These are phyloP conservation scores for Sphaerobolus stellatus DNA, from an alignment of 1,284 basidiomycete genomes.

Conservation along the genomic window DNA sequence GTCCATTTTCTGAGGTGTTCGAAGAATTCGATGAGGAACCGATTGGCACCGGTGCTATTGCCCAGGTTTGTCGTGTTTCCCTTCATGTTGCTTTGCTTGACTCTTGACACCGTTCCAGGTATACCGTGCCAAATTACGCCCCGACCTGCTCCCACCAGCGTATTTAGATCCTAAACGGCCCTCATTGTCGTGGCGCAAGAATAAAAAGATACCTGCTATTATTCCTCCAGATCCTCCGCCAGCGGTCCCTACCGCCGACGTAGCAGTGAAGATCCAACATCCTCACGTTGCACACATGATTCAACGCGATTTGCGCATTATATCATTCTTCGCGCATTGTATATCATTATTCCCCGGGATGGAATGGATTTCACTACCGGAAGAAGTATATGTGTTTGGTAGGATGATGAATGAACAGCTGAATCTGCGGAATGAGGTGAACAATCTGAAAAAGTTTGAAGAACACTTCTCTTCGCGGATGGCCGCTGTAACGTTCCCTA, in stretches of 20 bases:
- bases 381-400: slow-evolving; percentile 94
- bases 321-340: slow-evolving; percentile 86
- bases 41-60: slow-evolving; percentile 97
- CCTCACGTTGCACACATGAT: slow-evolving; percentile 84
- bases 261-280: slow-evolving; percentile 96
- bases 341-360: slow-evolving; percentile 88
- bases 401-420: slow-evolving; percentile 98
- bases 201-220: slow-evolving; percentile 33
- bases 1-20: slow-evolving; percentile 87
- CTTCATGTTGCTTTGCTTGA: background rate
- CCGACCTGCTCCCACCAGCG: slow-evolving; percentile 81
- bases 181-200: too few species aligned
- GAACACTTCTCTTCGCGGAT: slow-evolving; percentile 80
- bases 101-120: slow-evolving; percentile 51
- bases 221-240: slow-evolving; percentile 62
- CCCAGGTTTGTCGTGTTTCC: slow-evolving; percentile 65
- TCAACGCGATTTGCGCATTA: slow-evolving; percentile 86
- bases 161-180: slow-evolving; percentile 65
- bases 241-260: slow-evolving; percentile 73
- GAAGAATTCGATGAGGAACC: slow-evolving; percentile 86
- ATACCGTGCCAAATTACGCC: slow-evolving; percentile 82
- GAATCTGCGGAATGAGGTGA: slow-evolving; percentile 87
- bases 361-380: slow-evolving; percentile 94
- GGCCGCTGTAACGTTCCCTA: slow-evolving; percentile 85
- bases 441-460: slow-evolving; percentile 86